These are phyloP conservation scores for Citrus inodora DNA, from an alignment of 345 rosid species.

Conservation along the genomic window DNA sequence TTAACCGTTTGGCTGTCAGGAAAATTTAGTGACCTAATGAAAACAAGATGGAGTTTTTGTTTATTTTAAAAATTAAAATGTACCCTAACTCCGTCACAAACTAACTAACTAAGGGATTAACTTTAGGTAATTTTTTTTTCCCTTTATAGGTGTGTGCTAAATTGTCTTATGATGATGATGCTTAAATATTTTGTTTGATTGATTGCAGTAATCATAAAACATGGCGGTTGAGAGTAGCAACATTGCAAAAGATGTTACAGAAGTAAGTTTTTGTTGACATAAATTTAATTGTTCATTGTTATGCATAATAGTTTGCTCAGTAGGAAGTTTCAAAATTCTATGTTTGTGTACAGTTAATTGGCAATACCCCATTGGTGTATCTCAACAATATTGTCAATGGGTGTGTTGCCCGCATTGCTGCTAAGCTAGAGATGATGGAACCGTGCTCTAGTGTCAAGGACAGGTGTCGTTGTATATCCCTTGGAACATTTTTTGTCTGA, in stretches of 20 bases:
- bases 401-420: conserved; percentile 74
- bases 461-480: conserved; percentile 35
- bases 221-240: conserved; percentile 50
- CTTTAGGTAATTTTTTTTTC: not conserved
- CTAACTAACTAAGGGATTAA: not conserved
- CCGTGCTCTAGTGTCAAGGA: conserved; percentile 85
- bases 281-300: not conserved
- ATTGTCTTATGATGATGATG: not conserved
- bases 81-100: not conserved
- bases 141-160: not conserved
- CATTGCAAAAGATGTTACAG: conserved; percentile 81
- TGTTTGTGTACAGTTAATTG: conserved; percentile 49
- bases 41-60: not conserved
- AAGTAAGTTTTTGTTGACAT: conserved; percentile 36
- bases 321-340: not conserved
- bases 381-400: conserved; percentile 70
- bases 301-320: not conserved
- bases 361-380: conserved; percentile 81
- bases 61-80: not conserved
- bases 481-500: not conserved
- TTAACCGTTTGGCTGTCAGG: not conserved
- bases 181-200: not conserved
- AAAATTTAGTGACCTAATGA: not conserved
- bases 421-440: conserved; percentile 80
- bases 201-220: conserved; percentile 25